Evolutionary conservation across 1,284 basidiomycete genomes (phyloP).

Genomic region (Cystobasidium sp.): DNA sequence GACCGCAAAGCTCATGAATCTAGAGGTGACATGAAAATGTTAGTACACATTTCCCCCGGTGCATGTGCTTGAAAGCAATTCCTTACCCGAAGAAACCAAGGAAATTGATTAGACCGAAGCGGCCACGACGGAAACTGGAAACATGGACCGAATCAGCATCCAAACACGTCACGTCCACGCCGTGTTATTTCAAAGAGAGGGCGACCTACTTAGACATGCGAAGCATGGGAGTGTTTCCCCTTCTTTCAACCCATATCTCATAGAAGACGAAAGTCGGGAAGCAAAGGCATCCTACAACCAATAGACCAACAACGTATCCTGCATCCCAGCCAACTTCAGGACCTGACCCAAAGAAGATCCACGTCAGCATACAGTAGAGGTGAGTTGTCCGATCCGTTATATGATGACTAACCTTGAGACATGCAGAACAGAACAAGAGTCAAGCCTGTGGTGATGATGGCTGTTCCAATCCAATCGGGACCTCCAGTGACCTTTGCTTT

Average conservation of each 20-base stretch:
- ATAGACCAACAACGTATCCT: conserved; percentile 53
- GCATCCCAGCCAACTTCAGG: conserved; percentile 50
- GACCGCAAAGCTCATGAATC: conserved; percentile 36
- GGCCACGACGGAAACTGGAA: conserved; percentile 45
- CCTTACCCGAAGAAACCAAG: conserved; percentile 50
- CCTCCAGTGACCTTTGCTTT: conserved; percentile 44
- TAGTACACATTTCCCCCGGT: no score
- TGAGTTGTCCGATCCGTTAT: background rate
- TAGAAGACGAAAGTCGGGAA: conserved; percentile 54
- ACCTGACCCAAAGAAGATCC: conserved; percentile 9
- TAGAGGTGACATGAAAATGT: no score
- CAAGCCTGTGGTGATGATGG: conserved; percentile 52
- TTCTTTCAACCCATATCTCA: conserved; percentile 50
- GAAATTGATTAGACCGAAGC: conserved; percentile 49
- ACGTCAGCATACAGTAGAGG: conserved; percentile 35
- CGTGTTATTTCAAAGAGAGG: no score
- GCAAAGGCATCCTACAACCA: conserved; percentile 53
- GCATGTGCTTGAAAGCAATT: no score
- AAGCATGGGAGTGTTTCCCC: conserved; percentile 45
- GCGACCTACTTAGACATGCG: conserved; percentile 51
- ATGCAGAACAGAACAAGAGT: conserved; percentile 52
- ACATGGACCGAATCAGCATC: no score
- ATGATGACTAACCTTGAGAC: conserved; percentile 46
- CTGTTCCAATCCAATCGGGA: conserved; percentile 53
- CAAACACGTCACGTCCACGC: no score